Conservation (phyloP, 2,329 filamentous ascomycete genomes). For the Hypoxylon sp. region DNA sequence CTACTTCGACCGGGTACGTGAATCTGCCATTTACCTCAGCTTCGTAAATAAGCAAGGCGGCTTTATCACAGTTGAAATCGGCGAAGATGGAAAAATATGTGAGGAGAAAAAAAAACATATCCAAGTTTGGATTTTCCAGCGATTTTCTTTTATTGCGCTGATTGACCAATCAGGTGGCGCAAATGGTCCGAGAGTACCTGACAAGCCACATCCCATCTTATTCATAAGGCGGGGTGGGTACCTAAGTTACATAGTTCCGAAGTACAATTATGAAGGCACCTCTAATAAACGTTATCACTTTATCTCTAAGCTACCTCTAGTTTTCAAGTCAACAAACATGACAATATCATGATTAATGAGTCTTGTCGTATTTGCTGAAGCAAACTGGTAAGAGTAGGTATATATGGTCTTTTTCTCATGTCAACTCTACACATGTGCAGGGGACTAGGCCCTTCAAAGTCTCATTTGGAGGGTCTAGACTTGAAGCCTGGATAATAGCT, state of each 20-base stretch:
- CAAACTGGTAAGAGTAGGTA: too few relatives aligned
- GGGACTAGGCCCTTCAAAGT: too few relatives aligned
- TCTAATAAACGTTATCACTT: too few relatives aligned
- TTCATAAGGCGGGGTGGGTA: conserved; percentile 7
- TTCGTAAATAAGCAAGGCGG: conserved; percentile 48
- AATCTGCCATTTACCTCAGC: conserved; percentile 53
- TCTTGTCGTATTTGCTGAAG: conserved; percentile 22
- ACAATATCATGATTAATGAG: too few relatives aligned
- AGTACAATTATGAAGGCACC: not conserved
- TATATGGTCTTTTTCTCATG: too few relatives aligned
- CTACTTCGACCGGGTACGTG: conserved; percentile 62
- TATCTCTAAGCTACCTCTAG: too few relatives aligned
- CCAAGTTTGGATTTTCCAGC: conserved; percentile 7
- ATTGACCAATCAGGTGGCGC: conserved; percentile 35
- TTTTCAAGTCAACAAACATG: not conserved
- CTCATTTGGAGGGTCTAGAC: conserved; percentile 27
- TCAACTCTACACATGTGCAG: too few relatives aligned
- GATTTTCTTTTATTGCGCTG: conserved; percentile 7
- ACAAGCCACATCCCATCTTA: conserved; percentile 13
- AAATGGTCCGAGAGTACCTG: conserved; percentile 2
- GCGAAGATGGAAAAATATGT: conserved; percentile 60
- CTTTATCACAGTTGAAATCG: conserved; percentile 46
- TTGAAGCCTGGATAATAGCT: too few relatives aligned
- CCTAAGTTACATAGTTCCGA: not conserved
- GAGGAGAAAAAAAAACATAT: conserved; percentile 38